Evolutionary conservation across 352 stramenopile species (phyloP).

Genomic region (Phytopythium litorale): DNA sequence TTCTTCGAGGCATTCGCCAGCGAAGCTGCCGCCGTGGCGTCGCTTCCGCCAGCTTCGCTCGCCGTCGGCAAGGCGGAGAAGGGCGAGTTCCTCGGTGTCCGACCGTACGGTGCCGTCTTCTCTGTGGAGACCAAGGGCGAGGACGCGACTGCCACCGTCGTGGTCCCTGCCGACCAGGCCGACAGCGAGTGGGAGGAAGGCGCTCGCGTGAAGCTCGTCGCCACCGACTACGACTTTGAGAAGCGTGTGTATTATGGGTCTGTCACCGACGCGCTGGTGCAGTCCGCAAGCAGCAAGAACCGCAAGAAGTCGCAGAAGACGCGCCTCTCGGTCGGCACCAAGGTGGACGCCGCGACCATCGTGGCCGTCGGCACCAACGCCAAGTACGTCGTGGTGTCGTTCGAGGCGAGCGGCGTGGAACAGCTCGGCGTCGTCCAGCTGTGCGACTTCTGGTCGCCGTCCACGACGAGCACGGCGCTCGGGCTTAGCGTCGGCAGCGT

Average conservation of each 20-base stretch:
- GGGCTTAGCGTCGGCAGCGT: constrained; percentile 49
- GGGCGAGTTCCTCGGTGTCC: constrained; percentile 77
- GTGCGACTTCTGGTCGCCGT: constrained; percentile 76
- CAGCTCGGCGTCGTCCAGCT: constrained; percentile 67
- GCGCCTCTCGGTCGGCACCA: constrained; percentile 36
- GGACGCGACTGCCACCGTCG: constrained; percentile 57
- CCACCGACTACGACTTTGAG: constrained; percentile 85
- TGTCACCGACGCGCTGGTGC: constrained; percentile 42
- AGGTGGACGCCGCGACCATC: constrained; percentile 41
- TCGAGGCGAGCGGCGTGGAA: constrained; percentile 25
- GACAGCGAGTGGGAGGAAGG: constrained; percentile 50
- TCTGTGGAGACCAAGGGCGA: constrained; percentile 46
- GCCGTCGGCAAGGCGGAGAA: constrained; percentile 72
- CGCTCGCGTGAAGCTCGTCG: constrained; percentile 63
- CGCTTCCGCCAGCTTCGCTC: constrained; percentile 18
- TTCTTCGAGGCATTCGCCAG: constrained; percentile 61
- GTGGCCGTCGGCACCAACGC: constrained; percentile 46
- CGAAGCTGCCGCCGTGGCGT: constrained; percentile 19
- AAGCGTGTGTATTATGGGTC: constrained; percentile 79
- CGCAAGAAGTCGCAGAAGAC: constrained; percentile 66
- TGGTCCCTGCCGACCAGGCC: constrained; percentile 48
- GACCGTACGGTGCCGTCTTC: constrained; percentile 85
- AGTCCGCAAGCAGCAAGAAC: constrained; percentile 59
- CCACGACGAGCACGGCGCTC: constrained; percentile 40
- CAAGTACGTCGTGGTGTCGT: constrained; percentile 68